A percentile compares a stretch with the other conserved stretches of the same genome.
Conservation (phyloP, 805 yeast genomes). For the Candida xyloterini region DNA sequence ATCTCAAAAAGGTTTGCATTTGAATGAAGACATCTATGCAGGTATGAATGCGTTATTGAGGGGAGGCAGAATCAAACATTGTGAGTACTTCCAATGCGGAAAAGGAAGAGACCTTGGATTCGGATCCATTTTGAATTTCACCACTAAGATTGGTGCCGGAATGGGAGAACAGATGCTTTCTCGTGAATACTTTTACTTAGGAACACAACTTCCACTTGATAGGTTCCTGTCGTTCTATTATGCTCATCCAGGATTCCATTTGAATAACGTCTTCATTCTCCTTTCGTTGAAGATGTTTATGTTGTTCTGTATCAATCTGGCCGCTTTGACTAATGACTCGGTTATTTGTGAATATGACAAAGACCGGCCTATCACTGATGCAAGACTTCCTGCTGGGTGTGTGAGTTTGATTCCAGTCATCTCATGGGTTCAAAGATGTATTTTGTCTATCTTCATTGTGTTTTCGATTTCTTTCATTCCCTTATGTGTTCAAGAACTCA, state of each 20-base stretch:
- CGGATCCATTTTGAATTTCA: slow-evolving; percentile 77
- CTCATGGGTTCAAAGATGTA: slow-evolving; percentile 71
- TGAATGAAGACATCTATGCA: slow-evolving; percentile 84
- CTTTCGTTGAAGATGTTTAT: slow-evolving; percentile 64
- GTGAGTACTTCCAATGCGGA: slow-evolving; percentile 83
- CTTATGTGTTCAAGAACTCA: slow-evolving; percentile 69
- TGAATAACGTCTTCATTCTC: slow-evolving; percentile 72
- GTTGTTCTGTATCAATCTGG: slow-evolving; percentile 56
- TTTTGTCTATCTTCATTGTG: slow-evolving; percentile 70
- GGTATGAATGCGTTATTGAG: slow-evolving; percentile 77
- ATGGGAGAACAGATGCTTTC: slow-evolving; percentile 89
- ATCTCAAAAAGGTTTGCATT: slow-evolving; percentile 78
- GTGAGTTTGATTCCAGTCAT: slow-evolving; percentile 66
- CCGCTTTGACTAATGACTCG: slow-evolving; percentile 60
- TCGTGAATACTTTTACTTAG: slow-evolving; percentile 75
- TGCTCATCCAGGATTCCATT: slow-evolving; percentile 85
- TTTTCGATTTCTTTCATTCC: slow-evolving; percentile 75
- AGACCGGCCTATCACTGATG: slow-evolving; percentile 57
- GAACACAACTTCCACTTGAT: slow-evolving; percentile 74
- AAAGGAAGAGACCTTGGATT: slow-evolving; percentile 85
- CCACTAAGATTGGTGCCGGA: slow-evolving; percentile 84
- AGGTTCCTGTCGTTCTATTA: slow-evolving; percentile 76
- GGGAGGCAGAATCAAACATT: slow-evolving; percentile 82
- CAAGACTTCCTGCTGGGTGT: slow-evolving; percentile 66
- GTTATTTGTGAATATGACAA: slow-evolving; percentile 59